Evolutionary conservation across 108 stramenopile genomes (phyloP).

Genomic region (Aurantiochytrium sp.): DNA sequence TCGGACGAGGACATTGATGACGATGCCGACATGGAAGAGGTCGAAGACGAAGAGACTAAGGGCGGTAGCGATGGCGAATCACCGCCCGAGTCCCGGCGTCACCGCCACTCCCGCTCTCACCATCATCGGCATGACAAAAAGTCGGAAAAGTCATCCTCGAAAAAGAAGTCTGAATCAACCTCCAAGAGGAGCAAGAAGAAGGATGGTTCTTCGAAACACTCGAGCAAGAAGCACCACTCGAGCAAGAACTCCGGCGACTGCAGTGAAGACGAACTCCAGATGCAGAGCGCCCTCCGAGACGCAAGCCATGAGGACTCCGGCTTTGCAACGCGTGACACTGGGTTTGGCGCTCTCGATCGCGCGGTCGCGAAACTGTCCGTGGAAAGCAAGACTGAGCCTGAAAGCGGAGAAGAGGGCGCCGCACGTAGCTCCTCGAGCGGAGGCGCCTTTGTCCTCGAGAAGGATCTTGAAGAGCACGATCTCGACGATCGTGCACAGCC

Average conservation of each 20-base stretch:
- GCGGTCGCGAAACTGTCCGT: too few species aligned
- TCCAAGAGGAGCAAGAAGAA: constrained; percentile 1
- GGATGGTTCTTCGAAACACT: background rate
- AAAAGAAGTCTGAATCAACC: too few species aligned
- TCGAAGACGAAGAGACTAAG: background rate
- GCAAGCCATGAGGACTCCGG: too few species aligned
- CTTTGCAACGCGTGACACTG: too few species aligned
- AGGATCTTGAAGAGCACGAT: background rate
- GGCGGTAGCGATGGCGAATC: background rate
- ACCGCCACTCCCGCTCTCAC: background rate
- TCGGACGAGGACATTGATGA: background rate
- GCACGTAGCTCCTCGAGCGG: too few species aligned
- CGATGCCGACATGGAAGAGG: background rate
- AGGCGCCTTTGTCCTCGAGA: too few species aligned
- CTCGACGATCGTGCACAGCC: background rate
- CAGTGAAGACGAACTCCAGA: too few species aligned
- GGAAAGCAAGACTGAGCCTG: too few species aligned
- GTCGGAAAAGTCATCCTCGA: background rate
- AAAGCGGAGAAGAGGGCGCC: too few species aligned
- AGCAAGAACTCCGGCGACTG: background rate
- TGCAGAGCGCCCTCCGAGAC: too few species aligned
- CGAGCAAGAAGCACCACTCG: background rate
- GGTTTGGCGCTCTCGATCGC: too few species aligned
- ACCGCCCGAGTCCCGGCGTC: background rate
- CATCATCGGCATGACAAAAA: background rate